Evolutionary conservation across 2,329 filamentous ascomycete genomes (phyloP).

Genomic region (Diaporthe capsici): DNA sequence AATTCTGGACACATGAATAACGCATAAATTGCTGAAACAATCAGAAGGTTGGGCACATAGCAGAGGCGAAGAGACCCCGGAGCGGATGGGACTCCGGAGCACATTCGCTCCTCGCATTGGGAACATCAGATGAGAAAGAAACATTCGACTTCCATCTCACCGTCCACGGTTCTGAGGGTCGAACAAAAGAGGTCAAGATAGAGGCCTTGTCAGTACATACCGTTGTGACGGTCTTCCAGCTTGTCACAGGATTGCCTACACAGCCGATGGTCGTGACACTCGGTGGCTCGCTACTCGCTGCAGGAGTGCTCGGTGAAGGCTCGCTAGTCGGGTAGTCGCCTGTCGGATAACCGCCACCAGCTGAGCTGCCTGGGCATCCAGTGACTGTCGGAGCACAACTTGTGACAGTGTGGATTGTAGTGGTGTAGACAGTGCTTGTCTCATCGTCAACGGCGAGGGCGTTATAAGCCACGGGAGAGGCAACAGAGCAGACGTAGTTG

Average conservation of each 20-base stretch:
- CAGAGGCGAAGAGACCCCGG: background rate
- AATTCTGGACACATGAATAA: no score
- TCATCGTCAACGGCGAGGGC: background rate
- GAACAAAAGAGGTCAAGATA: background rate
- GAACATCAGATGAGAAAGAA: no score
- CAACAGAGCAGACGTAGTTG: constrained; percentile 29
- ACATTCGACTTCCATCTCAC: no score
- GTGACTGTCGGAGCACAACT: constrained; percentile 27
- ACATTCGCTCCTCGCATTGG: background rate
- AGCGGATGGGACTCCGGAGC: background rate
- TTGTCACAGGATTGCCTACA: constrained; percentile 21
- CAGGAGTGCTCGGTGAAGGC: constrained; percentile 1
- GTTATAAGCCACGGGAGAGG: constrained; percentile 4
- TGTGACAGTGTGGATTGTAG: background rate
- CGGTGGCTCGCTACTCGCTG: constrained; percentile 10
- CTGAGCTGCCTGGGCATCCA: constrained; percentile 8
- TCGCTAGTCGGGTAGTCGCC: background rate
- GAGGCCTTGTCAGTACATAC: background rate
- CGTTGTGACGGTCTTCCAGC: constrained; percentile 32
- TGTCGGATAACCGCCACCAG: background rate
- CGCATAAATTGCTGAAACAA: no score
- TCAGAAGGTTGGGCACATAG: background rate
- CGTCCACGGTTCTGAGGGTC: no score
- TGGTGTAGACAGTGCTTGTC: constrained; percentile 1
- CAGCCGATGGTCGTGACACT: constrained; percentile 22